phyloP scores from a whole-genome alignment of 1,284 basidiomycete species.

The Anthracocystis walkeri region DNA sequence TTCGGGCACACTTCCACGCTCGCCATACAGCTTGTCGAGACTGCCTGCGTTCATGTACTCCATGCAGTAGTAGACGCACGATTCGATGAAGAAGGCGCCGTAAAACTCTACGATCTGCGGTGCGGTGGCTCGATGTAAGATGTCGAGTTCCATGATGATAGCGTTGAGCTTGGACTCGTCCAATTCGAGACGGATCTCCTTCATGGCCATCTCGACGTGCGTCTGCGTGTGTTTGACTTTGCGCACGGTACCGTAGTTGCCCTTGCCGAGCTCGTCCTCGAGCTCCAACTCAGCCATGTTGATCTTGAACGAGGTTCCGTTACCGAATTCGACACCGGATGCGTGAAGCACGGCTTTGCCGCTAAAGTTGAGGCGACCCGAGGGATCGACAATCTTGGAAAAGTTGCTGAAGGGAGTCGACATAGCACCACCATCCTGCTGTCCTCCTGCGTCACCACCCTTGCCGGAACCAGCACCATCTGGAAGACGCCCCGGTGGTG shows the following conservation, averaged over 20 bases:
- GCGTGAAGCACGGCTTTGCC: constrained; percentile 94
- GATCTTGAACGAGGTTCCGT: constrained; percentile 91
- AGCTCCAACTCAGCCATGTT: constrained; percentile 95
- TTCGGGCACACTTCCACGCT: constrained; percentile 77
- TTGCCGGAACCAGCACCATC: constrained; percentile 63
- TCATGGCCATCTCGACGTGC: constrained; percentile 98
- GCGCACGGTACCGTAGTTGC: constrained; percentile 97
- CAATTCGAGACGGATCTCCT: constrained; percentile 98
- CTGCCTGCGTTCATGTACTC: constrained; percentile 98
- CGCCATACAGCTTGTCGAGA: constrained; percentile 81
- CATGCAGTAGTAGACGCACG: constrained; percentile 99
- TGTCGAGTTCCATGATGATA: constrained; percentile 98
- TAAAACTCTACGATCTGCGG: constrained; percentile 97
- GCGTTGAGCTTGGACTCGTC: constrained; percentile 93
- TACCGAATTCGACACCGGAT: constrained; percentile 92
- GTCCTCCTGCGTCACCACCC: constrained; percentile 1
- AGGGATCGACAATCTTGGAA: constrained; percentile 95
- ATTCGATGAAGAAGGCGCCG: constrained; percentile 98
- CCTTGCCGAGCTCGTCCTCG: constrained; percentile 86
- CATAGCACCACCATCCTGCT: constrained; percentile 69
- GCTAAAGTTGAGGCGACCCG: constrained; percentile 89
- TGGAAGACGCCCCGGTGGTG: constrained; percentile 70
- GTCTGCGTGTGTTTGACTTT: constrained; percentile 93
- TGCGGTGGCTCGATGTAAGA: constrained; percentile 90
- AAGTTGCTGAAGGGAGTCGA: constrained; percentile 91